phyloP scores from a whole-genome alignment of 2,329 filamentous ascomycete species.

The Xylaria sp. region DNA sequence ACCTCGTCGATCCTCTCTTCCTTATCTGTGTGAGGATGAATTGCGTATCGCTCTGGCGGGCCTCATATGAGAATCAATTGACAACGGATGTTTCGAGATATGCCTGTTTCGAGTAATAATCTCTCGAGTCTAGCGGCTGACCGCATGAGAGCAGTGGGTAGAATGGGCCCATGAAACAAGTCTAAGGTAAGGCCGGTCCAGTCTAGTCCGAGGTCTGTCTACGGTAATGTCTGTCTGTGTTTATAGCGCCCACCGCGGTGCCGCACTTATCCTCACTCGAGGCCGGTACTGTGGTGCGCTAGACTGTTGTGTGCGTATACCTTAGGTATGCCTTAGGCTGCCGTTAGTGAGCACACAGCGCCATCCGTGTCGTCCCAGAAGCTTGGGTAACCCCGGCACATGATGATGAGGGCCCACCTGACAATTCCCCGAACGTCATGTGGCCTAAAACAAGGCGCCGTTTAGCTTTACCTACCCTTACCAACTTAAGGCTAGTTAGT shows the following conservation, averaged over 20 bases:
- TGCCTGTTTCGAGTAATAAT: no score
- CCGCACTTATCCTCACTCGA: no score
- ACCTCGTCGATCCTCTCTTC: no score
- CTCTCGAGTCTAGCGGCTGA: not conserved
- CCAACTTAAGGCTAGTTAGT: not conserved
- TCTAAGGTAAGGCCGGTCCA: no score
- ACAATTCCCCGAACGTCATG: conserved; percentile 17
- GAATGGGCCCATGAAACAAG: not conserved
- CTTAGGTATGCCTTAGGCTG: not conserved
- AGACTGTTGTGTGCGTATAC: not conserved
- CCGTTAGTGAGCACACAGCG: not conserved
- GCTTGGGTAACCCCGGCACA: conserved; percentile 3
- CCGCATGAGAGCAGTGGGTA: not conserved
- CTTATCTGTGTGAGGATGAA: not conserved
- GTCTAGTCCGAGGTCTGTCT: no score
- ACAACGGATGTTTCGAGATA: no score
- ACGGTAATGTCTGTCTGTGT: no score
- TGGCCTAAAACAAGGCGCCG: not conserved
- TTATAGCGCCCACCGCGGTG: no score
- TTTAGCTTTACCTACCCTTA: not conserved
- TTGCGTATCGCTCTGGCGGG: not conserved
- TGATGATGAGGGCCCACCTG: conserved; percentile 6
- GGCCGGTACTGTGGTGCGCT: no score
- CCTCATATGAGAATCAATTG: not conserved
- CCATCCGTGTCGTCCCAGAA: conserved; percentile 10